Evolutionary conservation across 768 basidiomycete genomes (phyloP), one percentile per base, ranked within the genome.

Genomic region (Tylopilus plumbeoviolaceoides): DNA sequence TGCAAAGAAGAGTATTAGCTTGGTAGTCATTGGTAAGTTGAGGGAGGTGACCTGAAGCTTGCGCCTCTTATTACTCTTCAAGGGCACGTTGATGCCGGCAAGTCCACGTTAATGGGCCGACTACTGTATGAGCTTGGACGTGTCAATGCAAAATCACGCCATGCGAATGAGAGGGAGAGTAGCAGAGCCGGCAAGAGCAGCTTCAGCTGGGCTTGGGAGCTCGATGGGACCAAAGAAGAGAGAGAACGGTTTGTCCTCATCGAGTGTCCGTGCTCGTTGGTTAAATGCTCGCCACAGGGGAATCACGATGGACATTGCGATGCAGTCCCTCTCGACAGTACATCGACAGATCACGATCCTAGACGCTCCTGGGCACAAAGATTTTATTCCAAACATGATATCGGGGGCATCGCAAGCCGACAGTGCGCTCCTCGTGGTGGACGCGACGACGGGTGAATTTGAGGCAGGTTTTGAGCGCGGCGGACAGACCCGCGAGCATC

Each of bases 381-480:
- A 99, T 64, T 98, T 98, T 62, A 89, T 99, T 57, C 97, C 97
- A 1, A 98, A 98, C 66, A 98, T 98, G 95, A 99, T 99, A 48
- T 98, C 95, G 0, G 97, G 97, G 1, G 95, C 97, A 7, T 85
- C 95, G 2, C 97, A 98, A 70, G 97, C 95, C 0, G 97, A 98
- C 60, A 91, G 91, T 44, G 93, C 97, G 0, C 71, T 98, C 8
- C 82, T 98, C 20, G 95, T 98, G 4, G 85, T 99, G 25, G 97
- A 97, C 67, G 85, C 94, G 2, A 77, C 86, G 6, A 83, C 78
- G 1, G 95, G 95, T 18, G 94, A 95, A 64, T 99, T 99, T 59
- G 97, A 99, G 70, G 86, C 91, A 21, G 95, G 95, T 3, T 99
- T 98, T 63, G 88, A 91, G 33, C 79, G 87, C 17, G 93, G 93